Evolutionary conservation across 2,329 filamentous ascomycete genomes (phyloP).

Genomic region (Emmonsia crescens): DNA sequence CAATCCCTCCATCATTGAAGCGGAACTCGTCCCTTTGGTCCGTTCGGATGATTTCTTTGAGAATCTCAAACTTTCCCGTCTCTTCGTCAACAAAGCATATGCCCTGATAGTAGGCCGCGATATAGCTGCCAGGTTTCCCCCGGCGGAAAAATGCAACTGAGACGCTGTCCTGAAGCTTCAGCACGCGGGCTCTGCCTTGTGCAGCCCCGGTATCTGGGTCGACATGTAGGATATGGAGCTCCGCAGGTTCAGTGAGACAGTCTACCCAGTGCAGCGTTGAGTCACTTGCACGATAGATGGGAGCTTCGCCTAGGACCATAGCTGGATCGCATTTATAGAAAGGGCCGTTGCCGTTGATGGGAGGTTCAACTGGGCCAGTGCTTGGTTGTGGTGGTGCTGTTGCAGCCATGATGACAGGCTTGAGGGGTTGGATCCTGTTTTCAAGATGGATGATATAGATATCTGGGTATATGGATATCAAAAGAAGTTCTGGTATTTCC

Average conservation of each 20-base stretch:
- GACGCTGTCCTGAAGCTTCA: slow-evolving; percentile 26
- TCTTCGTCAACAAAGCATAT: slow-evolving; percentile 29
- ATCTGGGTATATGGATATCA: background rate
- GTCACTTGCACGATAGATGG: slow-evolving; percentile 23
- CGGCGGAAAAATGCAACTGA: slow-evolving; percentile 27
- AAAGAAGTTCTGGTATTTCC: background rate
- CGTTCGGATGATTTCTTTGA: slow-evolving; percentile 28
- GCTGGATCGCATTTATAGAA: slow-evolving; percentile 15
- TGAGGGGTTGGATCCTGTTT: background rate
- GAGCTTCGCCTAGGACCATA: slow-evolving; percentile 23
- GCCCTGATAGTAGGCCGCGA: slow-evolving; percentile 31
- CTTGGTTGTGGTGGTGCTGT: background rate
- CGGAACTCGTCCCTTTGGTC: slow-evolving; percentile 34
- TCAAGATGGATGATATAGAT: background rate
- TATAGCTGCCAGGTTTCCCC: slow-evolving; percentile 26
- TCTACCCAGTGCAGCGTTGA: slow-evolving; percentile 26
- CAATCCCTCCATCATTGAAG: slow-evolving; percentile 73
- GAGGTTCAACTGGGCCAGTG: slow-evolving; percentile 8
- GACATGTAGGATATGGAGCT: slow-evolving; percentile 27
- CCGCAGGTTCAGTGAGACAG: slow-evolving; percentile 21
- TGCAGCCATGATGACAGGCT: background rate
- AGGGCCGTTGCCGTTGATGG: slow-evolving; percentile 11
- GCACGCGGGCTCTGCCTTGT: slow-evolving; percentile 18
- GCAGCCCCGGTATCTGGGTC: slow-evolving; percentile 22
- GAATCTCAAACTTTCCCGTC: slow-evolving; percentile 25